These are phyloP conservation scores for Pichia sp. DNA, from an alignment of 1,139 yeast genomes.

Conservation along the genomic window DNA sequence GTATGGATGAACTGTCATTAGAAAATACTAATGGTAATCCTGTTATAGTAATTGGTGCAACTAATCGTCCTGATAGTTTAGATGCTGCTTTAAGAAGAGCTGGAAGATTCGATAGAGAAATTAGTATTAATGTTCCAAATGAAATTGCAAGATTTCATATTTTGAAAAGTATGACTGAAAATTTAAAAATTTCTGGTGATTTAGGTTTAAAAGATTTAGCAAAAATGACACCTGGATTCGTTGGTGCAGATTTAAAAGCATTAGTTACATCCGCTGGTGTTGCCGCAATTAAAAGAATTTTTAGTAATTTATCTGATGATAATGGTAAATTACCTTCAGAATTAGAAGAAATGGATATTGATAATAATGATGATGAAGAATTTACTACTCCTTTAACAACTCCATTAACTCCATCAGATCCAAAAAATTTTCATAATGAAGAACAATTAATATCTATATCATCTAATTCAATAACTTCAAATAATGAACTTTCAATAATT, in stretches of 20 bases:
- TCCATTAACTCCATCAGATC: slow-evolving; percentile 13
- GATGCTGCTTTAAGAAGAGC: slow-evolving; percentile 98
- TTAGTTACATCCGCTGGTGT: slow-evolving; percentile 94
- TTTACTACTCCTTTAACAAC: slow-evolving; percentile 12
- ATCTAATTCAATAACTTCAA: neutral
- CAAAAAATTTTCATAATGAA: neutral
- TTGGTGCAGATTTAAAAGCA: slow-evolving; percentile 95
- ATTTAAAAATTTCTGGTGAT: slow-evolving; percentile 60
- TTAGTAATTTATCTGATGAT: slow-evolving; percentile 30
- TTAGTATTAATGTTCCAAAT: slow-evolving; percentile 78
- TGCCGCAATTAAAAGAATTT: slow-evolving; percentile 87
- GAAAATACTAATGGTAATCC: slow-evolving; percentile 91
- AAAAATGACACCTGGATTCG: slow-evolving; percentile 94
- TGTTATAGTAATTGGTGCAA: slow-evolving; percentile 95
- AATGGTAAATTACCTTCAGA: slow-evolving; percentile 12
- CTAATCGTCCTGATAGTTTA: slow-evolving; percentile 94
- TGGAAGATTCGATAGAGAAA: slow-evolving; percentile 95
- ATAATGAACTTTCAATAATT: slow-evolving; percentile 47
- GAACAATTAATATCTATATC: neutral
- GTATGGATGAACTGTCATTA: slow-evolving; percentile 86
- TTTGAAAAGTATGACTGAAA: slow-evolving; percentile 62
- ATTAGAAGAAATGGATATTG: slow-evolving; percentile 18
- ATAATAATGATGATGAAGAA: slow-evolving; percentile 18
- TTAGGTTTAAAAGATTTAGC: slow-evolving; percentile 73
- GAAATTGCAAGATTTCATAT: slow-evolving; percentile 78